Evolutionary conservation across 2,329 filamentous ascomycete genomes (phyloP), one percentile per base, ranked within the genome.

Genomic region (Xylaria sp.): DNA sequence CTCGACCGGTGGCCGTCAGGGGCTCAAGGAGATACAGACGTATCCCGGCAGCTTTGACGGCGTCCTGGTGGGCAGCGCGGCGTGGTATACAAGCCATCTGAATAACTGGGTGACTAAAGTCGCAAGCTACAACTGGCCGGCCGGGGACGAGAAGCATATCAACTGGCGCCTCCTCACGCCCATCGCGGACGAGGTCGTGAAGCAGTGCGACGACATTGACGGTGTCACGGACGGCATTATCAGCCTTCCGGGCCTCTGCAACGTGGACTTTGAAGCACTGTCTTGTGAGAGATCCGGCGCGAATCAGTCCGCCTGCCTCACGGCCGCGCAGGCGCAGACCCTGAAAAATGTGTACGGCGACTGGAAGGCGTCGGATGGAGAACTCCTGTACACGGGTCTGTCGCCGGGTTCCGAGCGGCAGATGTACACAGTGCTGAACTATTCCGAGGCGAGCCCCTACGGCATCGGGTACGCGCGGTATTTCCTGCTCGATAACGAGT

Each of bases 1-100:
- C 75, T 87, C 85, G 0, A 88, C 86, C 0, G 87, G 87, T 20
- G 87, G 87, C 0, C 79, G 87, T 0, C 86, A 89, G 76, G 87
- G 87, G 2, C 76, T 88, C 10, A 86, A 85, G 68, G 83, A 85
- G 65, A 79, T 83, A 3, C 83, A 88, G 72, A 76, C 81, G 12
- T 87, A 81, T 58, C 86, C 87, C 0, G 81, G 83, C 7, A 85
- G 86, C 69, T 89, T 89, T 64, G 86, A 89, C 70, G 87, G 87
- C 23, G 80, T 86, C 10, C 73, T 89, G 1, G 83, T 86, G 15
- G 85, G 85, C 9, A 76, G 77, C 2, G 75, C 82, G 34, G 85
- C 85, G 0, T 87, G 84, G 84, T 86, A 83, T 79, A 85, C 80
- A 0, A 81, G 76, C 46, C 82, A 85, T 71, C 70, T 87, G 75